Evolutionary conservation across 441 rosid genomes (phyloP).

Genomic region (Corymbia citriodora): DNA sequence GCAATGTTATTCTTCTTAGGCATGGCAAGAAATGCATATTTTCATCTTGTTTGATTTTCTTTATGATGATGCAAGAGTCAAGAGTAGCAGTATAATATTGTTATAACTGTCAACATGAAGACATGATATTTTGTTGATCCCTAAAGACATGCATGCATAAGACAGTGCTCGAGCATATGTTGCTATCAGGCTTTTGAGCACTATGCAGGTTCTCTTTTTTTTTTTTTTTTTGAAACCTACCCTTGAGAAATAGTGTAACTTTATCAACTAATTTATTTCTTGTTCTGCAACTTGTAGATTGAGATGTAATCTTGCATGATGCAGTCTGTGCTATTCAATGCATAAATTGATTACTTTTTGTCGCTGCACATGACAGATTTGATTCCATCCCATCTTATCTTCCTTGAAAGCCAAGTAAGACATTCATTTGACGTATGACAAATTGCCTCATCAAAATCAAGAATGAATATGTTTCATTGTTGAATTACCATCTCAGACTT

Average conservation of each 20-base stretch:
- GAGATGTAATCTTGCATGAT: neutral
- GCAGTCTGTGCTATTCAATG: neutral
- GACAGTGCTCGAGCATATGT: neutral
- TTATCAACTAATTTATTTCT: too few species aligned
- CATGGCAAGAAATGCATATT: neutral
- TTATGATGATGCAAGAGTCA: too few species aligned
- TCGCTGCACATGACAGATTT: neutral
- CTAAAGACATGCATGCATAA: neutral
- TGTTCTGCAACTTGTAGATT: too few species aligned
- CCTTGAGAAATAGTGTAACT: too few species aligned
- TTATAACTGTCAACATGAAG: neutral
- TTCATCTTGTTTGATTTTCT: too few species aligned
- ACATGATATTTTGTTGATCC: neutral
- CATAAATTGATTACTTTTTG: neutral
- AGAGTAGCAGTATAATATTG: neutral
- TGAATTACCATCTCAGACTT: neutral
- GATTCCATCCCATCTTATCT: neutral
- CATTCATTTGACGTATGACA: neutral
- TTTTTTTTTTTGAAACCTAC: neutral
- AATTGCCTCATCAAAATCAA: neutral
- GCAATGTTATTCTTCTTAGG: neutral
- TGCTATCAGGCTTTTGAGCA: neutral
- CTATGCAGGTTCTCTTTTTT: rapidly evolving
- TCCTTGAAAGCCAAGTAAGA: neutral
- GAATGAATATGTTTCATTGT: neutral